Base-by-base conservation (phyloP, 768 basidiomycete species). In the Boletus sp. region DNA sequence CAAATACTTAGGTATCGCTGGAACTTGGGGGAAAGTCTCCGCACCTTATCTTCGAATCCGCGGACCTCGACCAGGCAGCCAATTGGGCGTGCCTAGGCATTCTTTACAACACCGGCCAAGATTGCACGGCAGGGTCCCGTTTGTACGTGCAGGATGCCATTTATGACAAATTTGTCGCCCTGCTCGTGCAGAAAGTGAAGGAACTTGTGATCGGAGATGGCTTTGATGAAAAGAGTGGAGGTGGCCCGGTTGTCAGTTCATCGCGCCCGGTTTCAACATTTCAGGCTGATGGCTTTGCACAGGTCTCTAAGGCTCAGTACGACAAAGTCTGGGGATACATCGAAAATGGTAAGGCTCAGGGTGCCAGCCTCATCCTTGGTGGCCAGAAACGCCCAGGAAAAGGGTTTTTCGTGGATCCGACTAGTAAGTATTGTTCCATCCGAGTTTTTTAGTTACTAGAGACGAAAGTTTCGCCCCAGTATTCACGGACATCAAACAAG, bases 1-100 rank as follows among this genome's bases (percentile, higher is more conserved):
- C 45, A 55, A 56, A 54, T 63, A 15, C 48, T 15, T 17, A 89
- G 87, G 81, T 97, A 41, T 94, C 94, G 20, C 80, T 98, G 49
- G 96, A 98, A 71, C 83, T 98, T 6, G 94, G 95, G 33, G 95
- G 95, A 44, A 97, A 98, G 76, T 92, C 89, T 28, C 91, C 91
- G 17, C 86, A 92, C 61, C 76, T 98, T 58, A 77, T 98, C 60
- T 98, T 97, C 66, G 89, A 93, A 64, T 90, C 89, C 41, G 94
- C 95, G 37, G 89, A 98, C 72, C 75, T 97, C 56, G 91, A 97
- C 56, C 57, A 71, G 83, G 92, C 93, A 54, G 90, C 92, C 30
- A 85, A 81, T 62, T 96, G 94, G 93, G 84, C 86, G 20, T 88
- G 86, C 8, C 78, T 94, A 24, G 93, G 94, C 20, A 88, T 94